Evolutionary conservation across 768 basidiomycete genomes (phyloP).

Genomic region (Fistulinella prunicolor): DNA sequence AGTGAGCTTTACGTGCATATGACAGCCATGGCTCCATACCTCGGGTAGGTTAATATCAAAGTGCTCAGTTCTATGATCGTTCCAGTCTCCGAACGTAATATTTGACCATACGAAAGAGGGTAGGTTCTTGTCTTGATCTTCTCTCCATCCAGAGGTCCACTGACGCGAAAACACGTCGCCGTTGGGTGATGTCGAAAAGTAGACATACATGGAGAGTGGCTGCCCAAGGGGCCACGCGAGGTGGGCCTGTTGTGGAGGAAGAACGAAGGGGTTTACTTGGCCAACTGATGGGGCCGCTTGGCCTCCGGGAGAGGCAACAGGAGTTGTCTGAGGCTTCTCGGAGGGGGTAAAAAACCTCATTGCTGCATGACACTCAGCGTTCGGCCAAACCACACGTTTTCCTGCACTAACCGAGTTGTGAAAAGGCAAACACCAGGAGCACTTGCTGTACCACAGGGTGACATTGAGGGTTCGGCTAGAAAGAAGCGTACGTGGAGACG

Average conservation of each 20-base stretch:
- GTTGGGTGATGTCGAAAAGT: slow-evolving; percentile 63
- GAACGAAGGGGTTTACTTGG: slow-evolving; percentile 44
- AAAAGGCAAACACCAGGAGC: slow-evolving; percentile 60
- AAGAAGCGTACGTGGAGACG: slow-evolving; percentile 1
- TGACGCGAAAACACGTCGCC: slow-evolving; percentile 57
- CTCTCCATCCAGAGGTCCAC: slow-evolving; percentile 49
- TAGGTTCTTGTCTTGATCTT: slow-evolving; percentile 47
- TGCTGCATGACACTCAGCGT: slow-evolving; percentile 31
- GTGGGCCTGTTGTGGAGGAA: slow-evolving; percentile 52
- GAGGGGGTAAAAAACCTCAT: slow-evolving; percentile 40
- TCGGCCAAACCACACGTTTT: not conserved
- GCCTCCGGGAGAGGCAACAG: slow-evolving; percentile 24
- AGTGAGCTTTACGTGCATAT: slow-evolving; percentile 6
- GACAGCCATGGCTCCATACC: slow-evolving; percentile 38
- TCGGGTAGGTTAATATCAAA: slow-evolving; percentile 64
- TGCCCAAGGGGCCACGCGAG: slow-evolving; percentile 63
- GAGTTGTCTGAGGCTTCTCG: slow-evolving; percentile 33
- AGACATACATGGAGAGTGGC: slow-evolving; percentile 66
- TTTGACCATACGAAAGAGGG: slow-evolving; percentile 77
- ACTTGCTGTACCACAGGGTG: slow-evolving; percentile 51
- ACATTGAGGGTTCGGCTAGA: slow-evolving; percentile 3
- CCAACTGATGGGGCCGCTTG: slow-evolving; percentile 12
- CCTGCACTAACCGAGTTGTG: slow-evolving; percentile 54
- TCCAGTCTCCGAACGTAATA: slow-evolving; percentile 76
- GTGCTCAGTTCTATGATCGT: slow-evolving; percentile 53